These are phyloP conservation scores for Silene coronaria DNA, from an alignment of 179 eudicot species.

Conservation along the genomic window DNA sequence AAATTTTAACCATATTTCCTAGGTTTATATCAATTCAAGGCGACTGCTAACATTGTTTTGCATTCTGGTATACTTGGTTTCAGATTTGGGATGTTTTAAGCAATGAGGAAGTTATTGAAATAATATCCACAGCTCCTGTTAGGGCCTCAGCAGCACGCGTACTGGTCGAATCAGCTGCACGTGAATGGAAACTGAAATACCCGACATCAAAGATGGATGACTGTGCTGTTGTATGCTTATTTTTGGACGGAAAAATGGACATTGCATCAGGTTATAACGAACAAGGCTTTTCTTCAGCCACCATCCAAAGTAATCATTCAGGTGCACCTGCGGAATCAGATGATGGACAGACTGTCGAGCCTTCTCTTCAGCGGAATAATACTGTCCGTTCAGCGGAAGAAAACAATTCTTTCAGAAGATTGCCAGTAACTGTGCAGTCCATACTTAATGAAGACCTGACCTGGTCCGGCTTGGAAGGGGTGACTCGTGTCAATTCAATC, in stretches of 20 bases:
- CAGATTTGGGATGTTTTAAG: conserved; percentile 92
- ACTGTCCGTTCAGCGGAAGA: conserved; percentile 66
- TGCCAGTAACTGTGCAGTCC: conserved; percentile 36
- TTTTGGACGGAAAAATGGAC: conserved; percentile 83
- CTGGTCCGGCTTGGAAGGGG: conserved; percentile 86
- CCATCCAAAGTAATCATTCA: conserved; percentile 62
- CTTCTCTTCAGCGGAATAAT: conserved; percentile 59
- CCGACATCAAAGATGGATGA: conserved; percentile 95
- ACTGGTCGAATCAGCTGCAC: conserved; percentile 69
- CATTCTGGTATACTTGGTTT: background rate
- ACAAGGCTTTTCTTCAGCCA: conserved; percentile 63
- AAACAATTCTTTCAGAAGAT: conserved; percentile 33
- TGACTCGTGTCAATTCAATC: conserved; percentile 74
- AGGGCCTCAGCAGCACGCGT: conserved; percentile 72
- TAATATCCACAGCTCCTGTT: conserved; percentile 56
- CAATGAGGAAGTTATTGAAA: conserved; percentile 80
- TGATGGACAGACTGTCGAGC: conserved; percentile 65
- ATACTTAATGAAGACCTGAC: conserved; percentile 47
- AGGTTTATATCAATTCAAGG: background rate
- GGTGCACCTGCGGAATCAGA: conserved; percentile 56
- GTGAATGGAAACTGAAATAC: conserved; percentile 82
- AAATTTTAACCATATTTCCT: background rate
- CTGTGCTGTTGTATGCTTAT: conserved; percentile 87
- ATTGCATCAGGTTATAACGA: conserved; percentile 57
- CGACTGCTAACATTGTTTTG: background rate